Base-by-base conservation (phyloP, 106 monocot genomes). In the Dendrobium officinale region DNA sequence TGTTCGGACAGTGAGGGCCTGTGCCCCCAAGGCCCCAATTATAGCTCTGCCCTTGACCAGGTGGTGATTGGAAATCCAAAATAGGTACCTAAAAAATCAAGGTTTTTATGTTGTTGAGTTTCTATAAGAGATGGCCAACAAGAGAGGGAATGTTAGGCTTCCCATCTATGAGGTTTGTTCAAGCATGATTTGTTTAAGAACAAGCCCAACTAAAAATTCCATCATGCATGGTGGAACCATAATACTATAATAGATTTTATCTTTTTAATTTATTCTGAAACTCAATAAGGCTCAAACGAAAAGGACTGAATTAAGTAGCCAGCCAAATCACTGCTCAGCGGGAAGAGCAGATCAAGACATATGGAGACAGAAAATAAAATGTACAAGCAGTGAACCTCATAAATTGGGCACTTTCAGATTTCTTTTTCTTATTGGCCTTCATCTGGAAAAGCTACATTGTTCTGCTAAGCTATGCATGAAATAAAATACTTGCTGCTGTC, bases 241-340 rank as follows among this genome's bases (percentile, higher is more conserved):
- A 61, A 61, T 61, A 61, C n/a, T 24, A 22, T 61, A 61, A 61
- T 61, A 61, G 61, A 61, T 61, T n/a, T 61, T n/a, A 61, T 22
- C 61, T 61, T 61, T 61, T n/a, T 22, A 6, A 22, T 51, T 51
- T 13, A 13, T 51, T 51, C 51, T 51, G 48, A 9, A 7, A 11
- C 9, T 48, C 48, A 48, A 48, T 48, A 48, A 10, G 11, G 48
- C 48, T 48, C 48, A 48, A 48, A 11, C 11, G 19, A 7, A 22
- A n/a, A 20, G 61, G 31, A 68, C 26, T 33, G 15, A 68, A 68
- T 24, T 27, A 17, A 6, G 7, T 5, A 68, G n/a, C 68, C 68
- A 37, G 3, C 37, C 37, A 37, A 37, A 2, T 31, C 68, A 68
- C 0, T 37, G 15, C 33, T 33, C 37, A 1, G 0, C 37, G 70